Percentiles rank a stretch among this genome's conserved stretches.
These are phyloP conservation scores for Lepraria neglecta DNA, from an alignment of 495 filamentous ascomycete genomes.

Conservation along the genomic window DNA sequence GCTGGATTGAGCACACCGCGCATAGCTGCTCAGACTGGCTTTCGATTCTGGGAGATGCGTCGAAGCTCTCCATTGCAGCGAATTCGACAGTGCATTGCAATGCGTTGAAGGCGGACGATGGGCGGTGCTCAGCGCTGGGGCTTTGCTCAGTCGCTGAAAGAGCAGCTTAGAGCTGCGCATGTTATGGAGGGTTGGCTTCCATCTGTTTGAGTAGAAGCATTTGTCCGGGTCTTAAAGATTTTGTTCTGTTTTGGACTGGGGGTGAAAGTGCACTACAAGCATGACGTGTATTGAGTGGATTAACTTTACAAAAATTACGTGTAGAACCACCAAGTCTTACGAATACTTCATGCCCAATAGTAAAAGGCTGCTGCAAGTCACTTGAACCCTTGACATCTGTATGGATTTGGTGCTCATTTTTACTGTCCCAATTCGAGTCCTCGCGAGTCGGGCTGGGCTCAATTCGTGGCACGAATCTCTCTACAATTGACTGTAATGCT, in stretches of 20 bases:
- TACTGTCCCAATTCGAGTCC: too few species aligned
- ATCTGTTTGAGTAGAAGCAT: not conserved
- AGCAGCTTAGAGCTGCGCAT: conserved; percentile 31
- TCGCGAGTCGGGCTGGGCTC: too few species aligned
- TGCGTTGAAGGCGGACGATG: conserved; percentile 8
- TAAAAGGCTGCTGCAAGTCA: too few species aligned
- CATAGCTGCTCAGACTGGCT: not conserved
- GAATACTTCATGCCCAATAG: too few species aligned
- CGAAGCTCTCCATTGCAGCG: not conserved
- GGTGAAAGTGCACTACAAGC: not conserved
- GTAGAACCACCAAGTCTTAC: too few species aligned
- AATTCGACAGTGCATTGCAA: conserved; percentile 1
- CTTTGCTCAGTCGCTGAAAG: conserved; percentile 22
- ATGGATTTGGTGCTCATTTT: too few species aligned
- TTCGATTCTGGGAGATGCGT: not conserved
- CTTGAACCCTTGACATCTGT: too few species aligned
- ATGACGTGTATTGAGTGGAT: too few species aligned
- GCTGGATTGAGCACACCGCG: not conserved
- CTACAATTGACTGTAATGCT: too few species aligned
- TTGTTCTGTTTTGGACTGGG: not conserved
- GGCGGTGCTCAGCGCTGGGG: conserved; percentile 15
- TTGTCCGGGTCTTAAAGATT: not conserved
- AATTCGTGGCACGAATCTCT: too few species aligned
- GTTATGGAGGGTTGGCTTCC: conserved; percentile 5
- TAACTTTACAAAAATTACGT: too few species aligned